Percentiles rank a stretch among this genome's conserved stretches.
phyloP scores from a whole-genome alignment of 2,329 filamentous ascomycete species.

The Acarospora socialis region DNA sequence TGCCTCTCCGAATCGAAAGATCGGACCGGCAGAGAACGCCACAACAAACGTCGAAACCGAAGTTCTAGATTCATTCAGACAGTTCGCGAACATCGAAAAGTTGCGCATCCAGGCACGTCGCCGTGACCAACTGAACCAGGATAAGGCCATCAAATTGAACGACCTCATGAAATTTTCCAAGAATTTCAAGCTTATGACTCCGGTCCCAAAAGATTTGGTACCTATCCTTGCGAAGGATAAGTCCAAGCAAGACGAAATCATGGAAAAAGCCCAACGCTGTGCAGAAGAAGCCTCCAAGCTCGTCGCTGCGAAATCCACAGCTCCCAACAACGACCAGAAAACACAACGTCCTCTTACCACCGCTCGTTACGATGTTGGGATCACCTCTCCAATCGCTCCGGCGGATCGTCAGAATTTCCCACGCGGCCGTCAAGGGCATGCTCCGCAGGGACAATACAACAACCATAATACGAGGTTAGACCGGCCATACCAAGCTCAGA shows the following conservation, averaged over 20 bases:
- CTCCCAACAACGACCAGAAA: constrained; percentile 39
- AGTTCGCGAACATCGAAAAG: constrained; percentile 49
- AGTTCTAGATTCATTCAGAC: constrained; percentile 48
- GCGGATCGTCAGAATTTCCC: constrained; percentile 33
- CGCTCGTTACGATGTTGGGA: constrained; percentile 29
- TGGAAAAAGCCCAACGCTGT: constrained; percentile 71
- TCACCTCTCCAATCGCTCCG: neutral
- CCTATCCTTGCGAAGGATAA: constrained; percentile 94
- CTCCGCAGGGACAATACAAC: constrained; percentile 32
- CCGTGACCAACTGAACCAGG: constrained; percentile 43
- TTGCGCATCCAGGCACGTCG: constrained; percentile 43
- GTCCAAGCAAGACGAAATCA: constrained; percentile 83
- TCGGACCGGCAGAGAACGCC: constrained; percentile 25
- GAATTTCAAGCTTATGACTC: constrained; percentile 87
- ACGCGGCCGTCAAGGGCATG: constrained; percentile 32
- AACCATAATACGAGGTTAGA: constrained; percentile 18
- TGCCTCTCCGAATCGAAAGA: constrained; percentile 20
- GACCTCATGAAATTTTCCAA: constrained; percentile 91
- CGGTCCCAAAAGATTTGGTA: constrained; percentile 80
- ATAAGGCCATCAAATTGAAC: constrained; percentile 84
- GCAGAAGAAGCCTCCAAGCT: constrained; percentile 37
- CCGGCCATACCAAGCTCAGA: constrained; percentile 28
- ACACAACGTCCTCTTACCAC: constrained; percentile 32
- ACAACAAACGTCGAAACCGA: constrained; percentile 47
- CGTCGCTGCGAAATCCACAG: constrained; percentile 20